phyloP scores from a whole-genome alignment of 208 protist genomes.

The Trypanosoma cruzi region DNA sequence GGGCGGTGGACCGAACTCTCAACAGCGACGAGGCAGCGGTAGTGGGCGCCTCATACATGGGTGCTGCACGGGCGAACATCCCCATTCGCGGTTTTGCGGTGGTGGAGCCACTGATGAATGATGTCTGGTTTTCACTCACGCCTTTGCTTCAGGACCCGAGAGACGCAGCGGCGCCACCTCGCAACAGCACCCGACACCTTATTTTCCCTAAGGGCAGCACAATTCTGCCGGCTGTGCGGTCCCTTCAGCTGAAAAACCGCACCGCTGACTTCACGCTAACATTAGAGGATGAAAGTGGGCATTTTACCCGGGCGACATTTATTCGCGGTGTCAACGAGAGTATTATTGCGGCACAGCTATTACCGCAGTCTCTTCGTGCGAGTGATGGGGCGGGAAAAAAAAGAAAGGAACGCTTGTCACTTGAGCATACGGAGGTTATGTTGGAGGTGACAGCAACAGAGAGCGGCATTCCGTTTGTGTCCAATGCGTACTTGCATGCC shows the following conservation, averaged over 20 bases:
- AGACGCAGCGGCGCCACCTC: not conserved
- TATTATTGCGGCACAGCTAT: not conserved
- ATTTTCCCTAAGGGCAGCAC: conserved; percentile 34
- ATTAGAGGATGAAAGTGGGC: conserved; percentile 10
- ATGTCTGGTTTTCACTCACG: conserved; percentile 40
- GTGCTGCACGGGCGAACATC: conserved; percentile 30
- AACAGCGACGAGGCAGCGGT: conserved; percentile 88
- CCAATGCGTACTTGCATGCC: conserved; percentile 48
- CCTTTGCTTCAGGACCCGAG: conserved; percentile 4
- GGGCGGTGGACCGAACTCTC: conserved; percentile 68
- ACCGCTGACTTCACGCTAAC: conserved; percentile 37
- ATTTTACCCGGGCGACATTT: conserved; percentile 13
- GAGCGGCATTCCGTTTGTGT: conserved; percentile 60
- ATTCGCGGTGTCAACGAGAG: conserved; percentile 19
- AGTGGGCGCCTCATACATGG: conserved; percentile 64
- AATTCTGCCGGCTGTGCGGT: conserved; percentile 32
- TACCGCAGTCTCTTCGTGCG: conserved; percentile 4
- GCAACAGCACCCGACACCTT: not conserved
- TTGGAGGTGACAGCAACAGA: conserved; percentile 56
- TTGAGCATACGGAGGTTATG: conserved; percentile 47
- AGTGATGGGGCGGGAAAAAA: not conserved
- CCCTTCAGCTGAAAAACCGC: conserved; percentile 32
- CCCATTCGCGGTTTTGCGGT: conserved; percentile 25
- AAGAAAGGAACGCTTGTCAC: not conserved
- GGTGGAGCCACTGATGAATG: conserved; percentile 51